Evolutionary conservation across 2,329 filamentous ascomycete species (phyloP).

Genomic region (Teratosphaeria gauchensis): DNA sequence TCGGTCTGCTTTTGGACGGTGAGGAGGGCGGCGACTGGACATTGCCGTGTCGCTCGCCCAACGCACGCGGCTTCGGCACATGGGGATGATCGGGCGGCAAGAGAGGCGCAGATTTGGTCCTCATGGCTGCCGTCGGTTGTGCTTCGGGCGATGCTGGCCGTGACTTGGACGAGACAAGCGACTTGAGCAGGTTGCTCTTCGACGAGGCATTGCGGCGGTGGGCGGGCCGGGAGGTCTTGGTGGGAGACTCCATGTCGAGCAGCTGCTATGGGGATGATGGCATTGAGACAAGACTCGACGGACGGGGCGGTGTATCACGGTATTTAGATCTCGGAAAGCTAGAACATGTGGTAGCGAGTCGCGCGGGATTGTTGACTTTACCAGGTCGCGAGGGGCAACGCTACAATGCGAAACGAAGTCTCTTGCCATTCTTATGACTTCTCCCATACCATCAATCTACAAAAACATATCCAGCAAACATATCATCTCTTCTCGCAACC

Average conservation of each 20-base stretch:
- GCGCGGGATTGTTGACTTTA: neutral
- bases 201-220: slow-evolving; percentile 23
- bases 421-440: too few species aligned
- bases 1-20: slow-evolving; percentile 22
- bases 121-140: slow-evolving; percentile 28
- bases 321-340: too few species aligned
- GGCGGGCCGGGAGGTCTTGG: slow-evolving; percentile 4
- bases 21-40: slow-evolving; percentile 23
- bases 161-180: slow-evolving; percentile 42
- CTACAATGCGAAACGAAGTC: too few species aligned
- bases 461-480: too few species aligned
- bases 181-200: slow-evolving; percentile 40
- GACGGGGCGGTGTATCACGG: too few species aligned
- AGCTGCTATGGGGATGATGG: neutral
- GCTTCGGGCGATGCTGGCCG: slow-evolving; percentile 37
- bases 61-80: slow-evolving; percentile 17
- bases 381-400: too few species aligned
- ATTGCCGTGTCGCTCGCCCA: slow-evolving; percentile 24
- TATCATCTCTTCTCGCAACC: too few species aligned
- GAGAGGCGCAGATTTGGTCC: slow-evolving; percentile 28
- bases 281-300: neutral
- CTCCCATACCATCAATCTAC: too few species aligned
- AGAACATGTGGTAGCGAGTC: too few species aligned
- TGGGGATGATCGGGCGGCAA: slow-evolving; percentile 44
- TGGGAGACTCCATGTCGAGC: slow-evolving; percentile 1